Conservation (phyloP, 2,329 filamentous ascomycete species). For the Ascochyta fabae region DNA sequence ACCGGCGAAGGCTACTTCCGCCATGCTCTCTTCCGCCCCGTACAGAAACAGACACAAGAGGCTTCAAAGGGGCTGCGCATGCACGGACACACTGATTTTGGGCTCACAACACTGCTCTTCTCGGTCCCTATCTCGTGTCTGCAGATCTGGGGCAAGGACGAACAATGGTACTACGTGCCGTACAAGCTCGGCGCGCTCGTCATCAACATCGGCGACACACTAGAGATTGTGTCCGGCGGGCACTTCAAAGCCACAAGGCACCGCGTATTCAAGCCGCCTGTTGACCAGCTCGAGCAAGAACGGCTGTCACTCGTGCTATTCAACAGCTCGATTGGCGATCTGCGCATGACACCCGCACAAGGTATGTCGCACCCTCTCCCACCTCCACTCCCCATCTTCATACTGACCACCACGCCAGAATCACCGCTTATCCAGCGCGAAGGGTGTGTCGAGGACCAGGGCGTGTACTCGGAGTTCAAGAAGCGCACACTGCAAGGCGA, state of each 20-base stretch:
- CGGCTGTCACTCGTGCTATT: constrained; percentile 37
- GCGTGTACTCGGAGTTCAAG: constrained; percentile 31
- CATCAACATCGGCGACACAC: constrained; percentile 36
- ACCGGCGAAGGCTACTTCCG: constrained; percentile 35
- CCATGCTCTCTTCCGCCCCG: constrained; percentile 32
- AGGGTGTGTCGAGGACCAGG: constrained; percentile 32
- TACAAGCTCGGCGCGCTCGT: constrained; percentile 36
- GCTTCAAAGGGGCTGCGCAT: constrained; percentile 39
- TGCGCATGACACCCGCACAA: constrained; percentile 27
- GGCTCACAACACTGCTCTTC: constrained; percentile 33
- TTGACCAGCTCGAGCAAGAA: constrained; percentile 48
- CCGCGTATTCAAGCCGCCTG: constrained; percentile 53
- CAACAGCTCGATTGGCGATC: constrained; percentile 30
- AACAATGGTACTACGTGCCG: constrained; percentile 36
- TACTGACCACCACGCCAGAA: constrained; percentile 13
- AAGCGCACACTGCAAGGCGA: constrained; percentile 26
- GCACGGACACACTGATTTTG: constrained; percentile 41
- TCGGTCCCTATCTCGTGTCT: constrained; percentile 34
- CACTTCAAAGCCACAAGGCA: constrained; percentile 57
- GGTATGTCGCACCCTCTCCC: constrained; percentile 9
- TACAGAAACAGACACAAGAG: constrained; percentile 31
- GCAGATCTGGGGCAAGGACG: constrained; percentile 33
- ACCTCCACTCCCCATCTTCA: not conserved
- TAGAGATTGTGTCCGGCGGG: constrained; percentile 55
- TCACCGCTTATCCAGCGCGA: constrained; percentile 32